Conservation (phyloP, 371 early-diverging fungal genomes). For the Mucor saturninus region DNA sequence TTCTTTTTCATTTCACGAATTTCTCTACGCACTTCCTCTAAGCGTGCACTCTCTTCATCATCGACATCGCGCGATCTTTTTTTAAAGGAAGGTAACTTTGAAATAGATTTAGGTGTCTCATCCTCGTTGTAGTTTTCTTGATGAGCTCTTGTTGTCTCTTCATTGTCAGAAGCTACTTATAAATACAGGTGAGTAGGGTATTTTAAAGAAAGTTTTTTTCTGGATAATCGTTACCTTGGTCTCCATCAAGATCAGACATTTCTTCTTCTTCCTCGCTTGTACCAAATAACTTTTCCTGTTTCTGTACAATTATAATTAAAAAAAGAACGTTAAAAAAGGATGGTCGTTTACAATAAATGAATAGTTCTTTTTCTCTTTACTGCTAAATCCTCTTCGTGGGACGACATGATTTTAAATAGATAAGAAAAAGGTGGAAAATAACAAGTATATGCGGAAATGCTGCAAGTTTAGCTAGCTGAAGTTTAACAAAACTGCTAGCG, state of each 20-base stretch:
- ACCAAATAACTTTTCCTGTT: constrained; percentile 27
- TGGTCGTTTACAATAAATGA: background rate
- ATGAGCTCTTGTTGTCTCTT: constrained; percentile 9
- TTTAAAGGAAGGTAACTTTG: constrained; percentile 53
- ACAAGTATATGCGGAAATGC: background rate
- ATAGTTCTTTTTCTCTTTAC: constrained; percentile 7
- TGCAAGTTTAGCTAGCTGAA: too few species aligned
- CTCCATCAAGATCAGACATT: constrained; percentile 53
- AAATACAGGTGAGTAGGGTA: too few species aligned
- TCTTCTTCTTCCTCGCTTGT: constrained; percentile 38
- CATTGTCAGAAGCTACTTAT: constrained; percentile 25
- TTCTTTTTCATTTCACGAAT: constrained; percentile 10
- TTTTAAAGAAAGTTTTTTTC: background rate
- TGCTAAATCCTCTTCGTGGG: constrained; percentile 19
- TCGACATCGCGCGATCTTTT: constrained; percentile 33
- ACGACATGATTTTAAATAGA: constrained; percentile 18
- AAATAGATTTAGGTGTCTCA: constrained; percentile 10
- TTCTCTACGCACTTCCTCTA: constrained; percentile 39
- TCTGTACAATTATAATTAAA: constrained; percentile 7
- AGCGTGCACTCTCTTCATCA: constrained; percentile 40
- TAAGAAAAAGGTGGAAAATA: background rate
- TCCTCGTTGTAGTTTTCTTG: constrained; percentile 6
- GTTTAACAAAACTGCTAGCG: too few species aligned
- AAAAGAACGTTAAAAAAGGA: background rate
- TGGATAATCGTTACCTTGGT: constrained; percentile 34